phyloP scores from a whole-genome alignment of 108 stramenopile species.

The Cyclotella choctawhatcheeana region DNA sequence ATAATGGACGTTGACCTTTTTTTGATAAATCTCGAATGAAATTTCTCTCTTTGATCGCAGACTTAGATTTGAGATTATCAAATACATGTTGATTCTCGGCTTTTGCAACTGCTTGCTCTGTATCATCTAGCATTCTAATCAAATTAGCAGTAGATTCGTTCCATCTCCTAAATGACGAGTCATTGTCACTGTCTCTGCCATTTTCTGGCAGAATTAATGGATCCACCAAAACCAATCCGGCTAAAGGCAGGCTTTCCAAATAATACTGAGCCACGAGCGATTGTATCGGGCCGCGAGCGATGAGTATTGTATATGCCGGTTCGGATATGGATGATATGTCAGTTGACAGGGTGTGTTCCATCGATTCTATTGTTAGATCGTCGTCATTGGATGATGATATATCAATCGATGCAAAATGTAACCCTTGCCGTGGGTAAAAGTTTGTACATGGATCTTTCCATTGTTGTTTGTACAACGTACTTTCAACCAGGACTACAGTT shows the following conservation, averaged over 20 bases:
- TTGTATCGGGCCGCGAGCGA: slow-evolving; percentile 49
- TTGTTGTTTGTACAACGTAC: slow-evolving; percentile 23
- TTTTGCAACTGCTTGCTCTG: not conserved
- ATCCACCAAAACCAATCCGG: slow-evolving; percentile 53
- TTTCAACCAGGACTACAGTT: slow-evolving; percentile 25
- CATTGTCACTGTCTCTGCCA: slow-evolving; percentile 12
- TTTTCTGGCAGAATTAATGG: slow-evolving; percentile 45
- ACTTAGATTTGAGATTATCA: not conserved
- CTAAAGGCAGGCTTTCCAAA: slow-evolving; percentile 51
- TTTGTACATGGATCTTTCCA: slow-evolving; percentile 30
- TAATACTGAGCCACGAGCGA: slow-evolving; percentile 51
- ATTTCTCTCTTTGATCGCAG: slow-evolving; percentile 12
- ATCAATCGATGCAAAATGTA: slow-evolving; percentile 32
- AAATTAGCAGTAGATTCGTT: slow-evolving; percentile 26
- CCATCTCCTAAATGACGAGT: slow-evolving; percentile 29
- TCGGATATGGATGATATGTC: slow-evolving; percentile 10
- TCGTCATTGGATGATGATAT: not conserved
- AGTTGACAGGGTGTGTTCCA: slow-evolving; percentile 22
- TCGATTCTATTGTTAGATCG: slow-evolving; percentile 1
- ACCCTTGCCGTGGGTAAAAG: slow-evolving; percentile 20
- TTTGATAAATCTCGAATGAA: slow-evolving; percentile 19
- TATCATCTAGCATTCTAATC: slow-evolving; percentile 23
- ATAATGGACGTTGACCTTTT: slow-evolving; percentile 23
- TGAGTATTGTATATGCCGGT: slow-evolving; percentile 40
- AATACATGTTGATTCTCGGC: not conserved